Percentiles rank a stretch among this genome's conserved stretches.
Conservation (phyloP, 192 early-diverging fungal genomes). For the Spinellus fusiger region DNA sequence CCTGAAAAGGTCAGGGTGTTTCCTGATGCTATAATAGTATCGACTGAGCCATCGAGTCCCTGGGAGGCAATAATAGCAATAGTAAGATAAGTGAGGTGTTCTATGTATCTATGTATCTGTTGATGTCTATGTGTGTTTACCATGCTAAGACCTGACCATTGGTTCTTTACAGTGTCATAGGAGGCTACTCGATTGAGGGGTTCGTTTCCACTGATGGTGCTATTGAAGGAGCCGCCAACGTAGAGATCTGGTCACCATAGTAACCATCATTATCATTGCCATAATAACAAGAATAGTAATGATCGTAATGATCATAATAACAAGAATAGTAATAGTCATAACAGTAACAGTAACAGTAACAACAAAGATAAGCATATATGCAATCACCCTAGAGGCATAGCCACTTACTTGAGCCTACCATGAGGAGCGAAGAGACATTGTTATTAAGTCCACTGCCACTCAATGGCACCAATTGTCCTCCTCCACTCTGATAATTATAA, state of each 20-base stretch:
- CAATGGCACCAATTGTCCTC: slow-evolving; percentile 4
- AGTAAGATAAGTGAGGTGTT: not conserved
- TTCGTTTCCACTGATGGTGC: not conserved
- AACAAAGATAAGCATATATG: too few relatives aligned
- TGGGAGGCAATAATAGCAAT: not conserved
- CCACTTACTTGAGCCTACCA: slow-evolving; percentile 5
- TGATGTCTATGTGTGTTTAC: not conserved
- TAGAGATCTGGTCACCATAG: slow-evolving; percentile 4
- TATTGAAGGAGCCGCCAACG: slow-evolving; percentile 15
- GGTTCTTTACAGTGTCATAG: not conserved
- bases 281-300: not conserved
- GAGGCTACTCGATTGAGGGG: slow-evolving; percentile 4
- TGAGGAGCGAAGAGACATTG: slow-evolving; percentile 17
- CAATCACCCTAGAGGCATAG: not conserved
- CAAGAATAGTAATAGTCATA: too few relatives aligned
- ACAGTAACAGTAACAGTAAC: too few relatives aligned
- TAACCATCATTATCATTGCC: not conserved
- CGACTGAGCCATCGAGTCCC: slow-evolving; percentile 16
- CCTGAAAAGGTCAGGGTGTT: slow-evolving; percentile 5
- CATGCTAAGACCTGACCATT: slow-evolving; percentile 4
- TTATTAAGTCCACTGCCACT: slow-evolving; percentile 4
- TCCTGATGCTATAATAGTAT: not conserved
- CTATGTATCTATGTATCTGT: not conserved
- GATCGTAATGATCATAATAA: too few relatives aligned
- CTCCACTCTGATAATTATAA: slow-evolving; percentile 33